phyloP scores from a whole-genome alignment of 2,329 filamentous ascomycete species.

The Escovopsis weberi region DNA sequence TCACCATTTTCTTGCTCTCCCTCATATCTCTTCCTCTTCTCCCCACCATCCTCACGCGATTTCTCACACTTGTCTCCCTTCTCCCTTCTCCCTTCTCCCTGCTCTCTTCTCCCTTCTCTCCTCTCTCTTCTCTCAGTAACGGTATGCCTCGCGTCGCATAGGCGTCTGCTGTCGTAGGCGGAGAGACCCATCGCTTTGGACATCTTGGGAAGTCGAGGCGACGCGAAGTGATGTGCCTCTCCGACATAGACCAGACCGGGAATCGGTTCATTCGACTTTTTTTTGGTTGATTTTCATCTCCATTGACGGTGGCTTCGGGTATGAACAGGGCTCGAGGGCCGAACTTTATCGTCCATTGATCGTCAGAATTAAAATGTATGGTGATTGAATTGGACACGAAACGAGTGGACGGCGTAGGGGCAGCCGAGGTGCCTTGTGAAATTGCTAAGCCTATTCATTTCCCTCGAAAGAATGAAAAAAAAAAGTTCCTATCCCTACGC shows the following conservation, averaged over 20 bases:
- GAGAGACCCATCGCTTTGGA: not conserved
- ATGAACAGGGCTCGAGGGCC: conserved; percentile 2
- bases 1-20: conserved; percentile 11
- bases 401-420: conserved; percentile 27
- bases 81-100: not conserved
- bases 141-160: not conserved
- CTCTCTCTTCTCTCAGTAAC: not conserved
- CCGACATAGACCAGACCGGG: not conserved
- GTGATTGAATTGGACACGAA: conserved; percentile 15
- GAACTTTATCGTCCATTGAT: conserved; percentile 10
- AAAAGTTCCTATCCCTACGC: conserved; percentile 20
- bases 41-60: conserved; percentile 5
- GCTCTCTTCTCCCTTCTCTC: not conserved
- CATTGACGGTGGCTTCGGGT: conserved; percentile 1
- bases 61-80: not conserved
- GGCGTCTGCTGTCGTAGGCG: not conserved
- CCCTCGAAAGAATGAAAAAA: conserved; percentile 7
- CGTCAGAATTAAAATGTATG: conserved; percentile 15
- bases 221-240: not conserved
- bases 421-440: conserved; percentile 6
- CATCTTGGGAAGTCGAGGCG: not conserved
- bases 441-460: conserved; percentile 7
- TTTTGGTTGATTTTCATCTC: not conserved
- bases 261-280: too few relatives aligned
- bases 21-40: conserved; percentile 1